These are phyloP conservation scores for Geotrichum australiense DNA, from an alignment of 1,139 yeast genomes.

Conservation along the genomic window DNA sequence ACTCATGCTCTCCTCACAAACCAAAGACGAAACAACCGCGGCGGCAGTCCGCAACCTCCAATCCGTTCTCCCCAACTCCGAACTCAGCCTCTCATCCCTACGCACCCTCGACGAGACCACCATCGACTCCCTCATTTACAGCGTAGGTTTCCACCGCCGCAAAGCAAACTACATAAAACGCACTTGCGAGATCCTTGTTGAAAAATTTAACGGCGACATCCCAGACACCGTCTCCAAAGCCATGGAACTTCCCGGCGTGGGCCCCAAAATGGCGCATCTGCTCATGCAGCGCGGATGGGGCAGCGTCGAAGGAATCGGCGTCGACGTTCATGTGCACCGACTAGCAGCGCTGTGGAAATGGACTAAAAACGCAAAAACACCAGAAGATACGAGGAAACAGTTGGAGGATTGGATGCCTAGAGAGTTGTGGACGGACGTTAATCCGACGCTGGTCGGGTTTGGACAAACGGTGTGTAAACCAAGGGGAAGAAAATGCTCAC, in stretches of 20 bases:
- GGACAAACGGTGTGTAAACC: constrained; percentile 87
- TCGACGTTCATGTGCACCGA: constrained; percentile 87
- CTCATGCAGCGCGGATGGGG: constrained; percentile 79
- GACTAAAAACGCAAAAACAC: constrained; percentile 45
- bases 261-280: constrained; percentile 90
- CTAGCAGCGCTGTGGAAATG: constrained; percentile 77
- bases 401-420: constrained; percentile 70
- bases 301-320: constrained; percentile 73
- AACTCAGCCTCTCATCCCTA: constrained; percentile 35
- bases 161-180: constrained; percentile 66
- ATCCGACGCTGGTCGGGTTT: constrained; percentile 84
- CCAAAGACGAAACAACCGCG: constrained; percentile 81
- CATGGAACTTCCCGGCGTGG: constrained; percentile 78
- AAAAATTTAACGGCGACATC: constrained; percentile 55
- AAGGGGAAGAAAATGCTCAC: constrained; percentile 60
- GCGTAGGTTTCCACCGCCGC: constrained; percentile 82
- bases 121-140: constrained; percentile 58
- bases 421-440: constrained; percentile 73
- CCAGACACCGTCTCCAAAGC: constrained; percentile 56
- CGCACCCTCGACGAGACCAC: constrained; percentile 47
- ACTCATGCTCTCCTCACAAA: constrained; percentile 84
- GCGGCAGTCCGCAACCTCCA: constrained; percentile 63
- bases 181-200: constrained; percentile 49
- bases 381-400: constrained; percentile 66
- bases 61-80: constrained; percentile 29